Percentiles rank a stretch among this genome's conserved stretches.
Conservation (phyloP, 192 early-diverging fungal species). For the Phycomyces nitens region DNA sequence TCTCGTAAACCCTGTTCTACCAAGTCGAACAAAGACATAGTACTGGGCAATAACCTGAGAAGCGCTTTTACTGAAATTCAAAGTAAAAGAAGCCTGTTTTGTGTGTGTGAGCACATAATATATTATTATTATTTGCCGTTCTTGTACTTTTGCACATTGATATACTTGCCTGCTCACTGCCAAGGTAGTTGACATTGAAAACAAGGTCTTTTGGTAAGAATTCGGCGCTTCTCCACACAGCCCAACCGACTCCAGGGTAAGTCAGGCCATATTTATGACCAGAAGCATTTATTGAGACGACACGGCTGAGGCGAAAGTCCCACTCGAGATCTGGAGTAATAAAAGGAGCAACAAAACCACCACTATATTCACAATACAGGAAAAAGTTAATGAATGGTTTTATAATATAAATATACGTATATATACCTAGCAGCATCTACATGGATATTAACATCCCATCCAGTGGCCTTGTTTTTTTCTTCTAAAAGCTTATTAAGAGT, state of each 20-base stretch:
- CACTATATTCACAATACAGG: slow-evolving; percentile 31
- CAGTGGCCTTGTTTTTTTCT: slow-evolving; percentile 57
- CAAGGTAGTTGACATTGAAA: slow-evolving; percentile 53
- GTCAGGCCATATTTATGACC: slow-evolving; percentile 72
- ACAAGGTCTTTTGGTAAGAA: slow-evolving; percentile 72
- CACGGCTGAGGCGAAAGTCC: slow-evolving; percentile 61
- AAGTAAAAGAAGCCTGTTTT: slow-evolving; percentile 53
- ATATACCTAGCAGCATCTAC: slow-evolving; percentile 69
- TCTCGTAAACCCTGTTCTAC: slow-evolving; percentile 60
- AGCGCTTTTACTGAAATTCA: slow-evolving; percentile 73
- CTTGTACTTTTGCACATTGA: not conserved
- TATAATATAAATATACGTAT: too few relatives aligned
- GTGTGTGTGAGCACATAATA: not conserved
- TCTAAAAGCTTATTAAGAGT: slow-evolving; percentile 62
- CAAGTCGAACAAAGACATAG: slow-evolving; percentile 75
- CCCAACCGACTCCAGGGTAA: slow-evolving; percentile 82
- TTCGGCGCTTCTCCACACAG: slow-evolving; percentile 64
- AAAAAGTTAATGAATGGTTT: not conserved
- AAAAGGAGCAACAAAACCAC: slow-evolving; percentile 85
- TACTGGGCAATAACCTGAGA: slow-evolving; percentile 75
- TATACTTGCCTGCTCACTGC: slow-evolving; percentile 8
- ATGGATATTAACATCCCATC: slow-evolving; percentile 74
- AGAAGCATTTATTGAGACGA: slow-evolving; percentile 77
- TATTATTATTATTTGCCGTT: too few relatives aligned
- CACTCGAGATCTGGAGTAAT: slow-evolving; percentile 70